Evolutionary conservation across 1,284 basidiomycete genomes (phyloP).

Genomic region (Ganoderma lucidum): DNA sequence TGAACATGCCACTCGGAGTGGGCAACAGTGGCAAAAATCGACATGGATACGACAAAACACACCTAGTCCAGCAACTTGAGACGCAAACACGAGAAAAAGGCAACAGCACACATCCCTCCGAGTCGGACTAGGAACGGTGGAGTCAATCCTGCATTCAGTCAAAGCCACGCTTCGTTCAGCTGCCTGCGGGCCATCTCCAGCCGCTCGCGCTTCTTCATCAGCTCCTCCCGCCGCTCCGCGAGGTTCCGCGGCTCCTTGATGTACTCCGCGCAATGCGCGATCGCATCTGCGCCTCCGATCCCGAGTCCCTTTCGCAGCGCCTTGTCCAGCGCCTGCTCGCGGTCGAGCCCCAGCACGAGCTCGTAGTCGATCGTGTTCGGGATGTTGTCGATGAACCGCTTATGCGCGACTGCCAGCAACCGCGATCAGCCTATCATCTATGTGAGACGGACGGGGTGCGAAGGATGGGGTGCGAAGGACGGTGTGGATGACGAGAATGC

Average conservation of each 20-base stretch:
- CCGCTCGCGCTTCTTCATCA: constrained; percentile 60
- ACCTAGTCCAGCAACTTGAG: not conserved
- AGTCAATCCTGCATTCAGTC: not conserved
- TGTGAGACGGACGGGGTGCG: not conserved
- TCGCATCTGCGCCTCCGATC: constrained; percentile 53
- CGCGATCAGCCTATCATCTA: not conserved
- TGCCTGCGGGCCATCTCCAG: constrained; percentile 57
- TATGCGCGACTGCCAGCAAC: constrained; percentile 64
- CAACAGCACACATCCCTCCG: too few species aligned
- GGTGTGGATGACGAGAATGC: not conserved
- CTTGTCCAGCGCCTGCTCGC: constrained; percentile 49
- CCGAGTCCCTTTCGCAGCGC: constrained; percentile 53
- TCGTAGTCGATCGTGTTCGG: constrained; percentile 70
- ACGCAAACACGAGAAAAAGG: not conserved
- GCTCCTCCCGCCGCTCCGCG: constrained; percentile 53
- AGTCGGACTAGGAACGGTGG: not conserved
- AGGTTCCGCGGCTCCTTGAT: constrained; percentile 58
- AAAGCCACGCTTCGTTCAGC: constrained; percentile 40
- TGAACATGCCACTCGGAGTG: too few species aligned
- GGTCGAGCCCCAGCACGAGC: constrained; percentile 55
- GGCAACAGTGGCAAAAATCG: too few species aligned
- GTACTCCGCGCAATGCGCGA: constrained; percentile 57
- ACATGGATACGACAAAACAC: not conserved
- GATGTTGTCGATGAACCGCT: constrained; percentile 71
- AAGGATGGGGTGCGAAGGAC: too few species aligned